These are phyloP conservation scores for Periconia sp. DNA, from an alignment of 2,329 filamentous ascomycete species.

Conservation along the genomic window DNA sequence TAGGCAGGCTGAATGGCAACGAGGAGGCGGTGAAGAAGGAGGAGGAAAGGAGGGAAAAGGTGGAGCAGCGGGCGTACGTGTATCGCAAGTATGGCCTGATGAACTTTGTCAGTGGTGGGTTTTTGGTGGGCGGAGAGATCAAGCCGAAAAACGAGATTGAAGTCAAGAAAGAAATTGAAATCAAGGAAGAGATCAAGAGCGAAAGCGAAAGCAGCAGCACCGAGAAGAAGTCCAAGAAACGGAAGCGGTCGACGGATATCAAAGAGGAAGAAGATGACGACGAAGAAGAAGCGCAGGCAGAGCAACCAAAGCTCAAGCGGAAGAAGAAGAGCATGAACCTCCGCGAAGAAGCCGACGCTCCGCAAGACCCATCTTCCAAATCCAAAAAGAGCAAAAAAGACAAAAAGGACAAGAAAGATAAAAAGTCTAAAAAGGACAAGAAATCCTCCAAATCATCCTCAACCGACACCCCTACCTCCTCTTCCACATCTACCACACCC, in stretches of 20 bases:
- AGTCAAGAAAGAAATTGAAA: slow-evolving; percentile 44
- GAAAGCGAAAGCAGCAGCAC: slow-evolving; percentile 31
- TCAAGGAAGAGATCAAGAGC: slow-evolving; percentile 48
- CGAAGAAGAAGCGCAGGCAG: slow-evolving; percentile 17
- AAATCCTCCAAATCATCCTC: slow-evolving; percentile 18
- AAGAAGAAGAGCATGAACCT: slow-evolving; percentile 42
- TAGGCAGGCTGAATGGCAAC: slow-evolving; percentile 89
- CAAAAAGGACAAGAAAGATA: slow-evolving; percentile 36
- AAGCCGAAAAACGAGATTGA: slow-evolving; percentile 50
- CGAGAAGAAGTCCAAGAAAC: slow-evolving; percentile 33
- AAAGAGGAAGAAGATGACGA: slow-evolving; percentile 35
- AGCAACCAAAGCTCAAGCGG: slow-evolving; percentile 36
- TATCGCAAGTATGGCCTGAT: slow-evolving; percentile 77
- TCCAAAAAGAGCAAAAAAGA: slow-evolving; percentile 40
- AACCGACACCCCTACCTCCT: slow-evolving; percentile 14
- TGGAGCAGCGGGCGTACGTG: slow-evolving; percentile 73
- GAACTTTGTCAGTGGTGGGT: slow-evolving; percentile 84
- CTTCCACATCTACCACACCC: slow-evolving; percentile 13
- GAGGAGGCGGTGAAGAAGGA: slow-evolving; percentile 73
- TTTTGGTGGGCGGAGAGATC: slow-evolving; percentile 63
- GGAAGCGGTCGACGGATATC: slow-evolving; percentile 30
- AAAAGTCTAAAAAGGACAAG: slow-evolving; percentile 29
- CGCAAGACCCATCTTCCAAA: slow-evolving; percentile 14
- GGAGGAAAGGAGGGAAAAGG: slow-evolving; percentile 66
- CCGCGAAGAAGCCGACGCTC: slow-evolving; percentile 21